Evolutionary conservation across 257 asterid genomes (phyloP).

Genomic region (Ligustrum vulgare): DNA sequence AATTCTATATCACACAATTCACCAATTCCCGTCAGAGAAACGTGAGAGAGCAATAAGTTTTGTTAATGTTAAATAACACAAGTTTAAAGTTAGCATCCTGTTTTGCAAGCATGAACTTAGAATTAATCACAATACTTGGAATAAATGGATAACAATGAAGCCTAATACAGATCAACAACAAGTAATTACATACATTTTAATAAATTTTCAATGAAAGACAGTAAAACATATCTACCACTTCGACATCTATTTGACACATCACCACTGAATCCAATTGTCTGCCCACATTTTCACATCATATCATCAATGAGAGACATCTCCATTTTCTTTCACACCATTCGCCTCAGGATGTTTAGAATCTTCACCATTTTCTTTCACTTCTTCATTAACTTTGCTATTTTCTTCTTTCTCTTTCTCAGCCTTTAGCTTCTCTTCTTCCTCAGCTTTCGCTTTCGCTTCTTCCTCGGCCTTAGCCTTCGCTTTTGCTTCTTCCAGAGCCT

Average conservation of each 20-base stretch:
- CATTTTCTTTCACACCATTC: conserved; percentile 15
- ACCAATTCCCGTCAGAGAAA: no score
- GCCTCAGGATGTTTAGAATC: neutral
- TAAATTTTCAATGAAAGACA: neutral
- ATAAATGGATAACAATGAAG: no score
- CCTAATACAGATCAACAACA: neutral
- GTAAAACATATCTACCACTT: neutral
- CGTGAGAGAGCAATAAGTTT: no score
- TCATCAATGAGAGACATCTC: neutral
- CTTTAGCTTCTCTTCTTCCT: neutral
- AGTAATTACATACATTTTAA: no score
- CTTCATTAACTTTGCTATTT: neutral
- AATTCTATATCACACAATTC: no score
- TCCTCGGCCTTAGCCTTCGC: conserved; percentile 10
- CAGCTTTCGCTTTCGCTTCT: conserved; percentile 14
- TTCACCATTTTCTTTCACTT: neutral
- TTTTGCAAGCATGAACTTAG: neutral
- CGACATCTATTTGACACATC: neutral
- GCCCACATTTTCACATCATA: conserved; percentile 10
- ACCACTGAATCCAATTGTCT: neutral
- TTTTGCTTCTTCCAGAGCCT: conserved; percentile 18
- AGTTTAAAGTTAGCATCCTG: neutral
- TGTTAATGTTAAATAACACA: no score
- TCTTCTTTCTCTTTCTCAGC: neutral
- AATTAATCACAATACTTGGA: neutral